These are phyloP conservation scores for Microdochium bolleyi DNA, from an alignment of 2,329 filamentous ascomycete genomes.

Conservation along the genomic window DNA sequence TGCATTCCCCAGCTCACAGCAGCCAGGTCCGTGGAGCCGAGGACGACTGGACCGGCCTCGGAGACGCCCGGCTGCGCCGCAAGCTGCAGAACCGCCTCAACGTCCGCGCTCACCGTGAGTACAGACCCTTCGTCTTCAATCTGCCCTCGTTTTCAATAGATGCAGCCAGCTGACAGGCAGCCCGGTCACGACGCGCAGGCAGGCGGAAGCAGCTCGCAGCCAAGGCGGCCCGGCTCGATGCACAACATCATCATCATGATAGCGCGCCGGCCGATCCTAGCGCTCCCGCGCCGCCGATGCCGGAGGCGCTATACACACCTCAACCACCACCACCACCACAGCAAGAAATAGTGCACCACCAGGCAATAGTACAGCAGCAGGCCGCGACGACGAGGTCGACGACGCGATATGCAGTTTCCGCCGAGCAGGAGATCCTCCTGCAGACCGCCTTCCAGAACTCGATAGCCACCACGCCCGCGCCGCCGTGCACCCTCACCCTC, in stretches of 20 bases:
- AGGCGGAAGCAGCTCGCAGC: not conserved
- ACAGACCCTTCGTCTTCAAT: not conserved
- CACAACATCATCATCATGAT: not conserved
- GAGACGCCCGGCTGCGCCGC: constrained; percentile 10
- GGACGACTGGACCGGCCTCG: constrained; percentile 12
- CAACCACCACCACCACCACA: too few relatives aligned
- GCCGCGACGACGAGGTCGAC: too few relatives aligned
- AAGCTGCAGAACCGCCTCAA: constrained; percentile 11
- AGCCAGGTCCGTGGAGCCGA: constrained; percentile 1
- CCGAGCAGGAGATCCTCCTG: not conserved
- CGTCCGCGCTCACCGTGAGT: constrained; percentile 12
- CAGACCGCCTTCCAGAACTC: not conserved
- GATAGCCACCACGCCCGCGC: not conserved
- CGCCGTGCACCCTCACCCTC: not conserved
- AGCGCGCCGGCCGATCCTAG: not conserved
- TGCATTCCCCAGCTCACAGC: too few relatives aligned
- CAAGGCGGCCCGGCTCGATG: not conserved
- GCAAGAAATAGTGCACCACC: too few relatives aligned
- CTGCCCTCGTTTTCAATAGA: too few relatives aligned
- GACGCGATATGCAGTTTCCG: too few relatives aligned
- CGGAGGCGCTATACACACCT: too few relatives aligned
- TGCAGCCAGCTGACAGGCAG: not conserved
- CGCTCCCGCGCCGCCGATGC: not conserved
- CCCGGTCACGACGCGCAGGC: not conserved
- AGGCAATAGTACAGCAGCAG: too few relatives aligned